Evolutionary conservation across 345 rosid genomes (phyloP).

Genomic region (Microthlaspi erraticum): DNA sequence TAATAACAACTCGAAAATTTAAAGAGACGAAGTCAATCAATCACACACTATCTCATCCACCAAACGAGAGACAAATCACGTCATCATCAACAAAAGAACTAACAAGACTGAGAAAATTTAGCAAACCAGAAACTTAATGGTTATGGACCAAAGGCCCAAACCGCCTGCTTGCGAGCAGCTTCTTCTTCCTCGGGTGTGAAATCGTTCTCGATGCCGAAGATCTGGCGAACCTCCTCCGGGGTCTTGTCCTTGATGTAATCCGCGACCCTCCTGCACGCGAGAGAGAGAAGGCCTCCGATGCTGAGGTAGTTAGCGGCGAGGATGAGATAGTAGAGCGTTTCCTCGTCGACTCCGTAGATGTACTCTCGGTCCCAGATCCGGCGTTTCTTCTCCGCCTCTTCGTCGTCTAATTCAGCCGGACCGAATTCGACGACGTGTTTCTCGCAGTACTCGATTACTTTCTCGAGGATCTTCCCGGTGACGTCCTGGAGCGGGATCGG

Average conservation of each 20-base stretch:
- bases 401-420: conserved; percentile 39
- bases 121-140: conserved; percentile 29
- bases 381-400: conserved; percentile 27
- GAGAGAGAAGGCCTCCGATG: conserved; percentile 56
- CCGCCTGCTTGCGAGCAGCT: conserved; percentile 56
- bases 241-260: conserved; percentile 62
- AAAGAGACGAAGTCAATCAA: no score
- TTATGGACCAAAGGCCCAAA: conserved; percentile 59
- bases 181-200: conserved; percentile 63
- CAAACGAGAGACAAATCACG: no score
- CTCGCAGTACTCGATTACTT: conserved; percentile 66
- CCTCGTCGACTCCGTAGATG: conserved; percentile 53
- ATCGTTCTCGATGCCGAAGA: conserved; percentile 59
- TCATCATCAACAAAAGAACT: no score
- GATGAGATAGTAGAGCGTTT: conserved; percentile 49
- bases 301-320: conserved; percentile 72
- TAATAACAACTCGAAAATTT: no score
- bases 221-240: conserved; percentile 55
- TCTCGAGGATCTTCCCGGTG: conserved; percentile 41
- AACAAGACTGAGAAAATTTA: no score
- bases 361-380: conserved; percentile 62
- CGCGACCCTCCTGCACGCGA: conserved; percentile 61
- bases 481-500: background rate
- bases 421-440: conserved; percentile 56
- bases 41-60: no score